These are phyloP conservation scores for Cladobotryum protrusum DNA, from an alignment of 2,329 filamentous ascomycete species.

Conservation along the genomic window DNA sequence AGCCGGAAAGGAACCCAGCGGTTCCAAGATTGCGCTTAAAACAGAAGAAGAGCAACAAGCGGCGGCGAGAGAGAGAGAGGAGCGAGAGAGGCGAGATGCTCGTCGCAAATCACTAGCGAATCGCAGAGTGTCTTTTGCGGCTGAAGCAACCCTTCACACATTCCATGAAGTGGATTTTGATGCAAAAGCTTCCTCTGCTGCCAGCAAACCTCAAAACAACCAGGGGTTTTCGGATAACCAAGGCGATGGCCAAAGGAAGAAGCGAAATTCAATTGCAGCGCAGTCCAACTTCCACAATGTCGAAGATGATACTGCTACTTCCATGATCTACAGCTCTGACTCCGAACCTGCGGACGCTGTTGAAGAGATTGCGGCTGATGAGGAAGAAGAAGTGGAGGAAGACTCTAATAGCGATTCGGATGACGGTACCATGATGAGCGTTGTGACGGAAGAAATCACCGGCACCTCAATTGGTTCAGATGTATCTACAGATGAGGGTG, in stretches of 20 bases:
- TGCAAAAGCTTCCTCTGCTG: conserved; percentile 66
- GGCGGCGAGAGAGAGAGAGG: conserved; percentile 62
- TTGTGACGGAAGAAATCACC: conserved; percentile 73
- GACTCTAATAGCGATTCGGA: conserved; percentile 55
- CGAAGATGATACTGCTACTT: conserved; percentile 63
- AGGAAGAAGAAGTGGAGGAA: conserved; percentile 28
- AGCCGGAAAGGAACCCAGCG: conserved; percentile 20
- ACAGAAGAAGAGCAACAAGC: conserved; percentile 67
- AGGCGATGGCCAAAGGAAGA: conserved; percentile 51
- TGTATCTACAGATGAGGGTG: conserved; percentile 53
- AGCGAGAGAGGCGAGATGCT: conserved; percentile 73
- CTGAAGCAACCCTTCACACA: conserved; percentile 93
- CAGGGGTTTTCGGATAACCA: conserved; percentile 59
- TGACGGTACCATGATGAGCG: conserved; percentile 73
- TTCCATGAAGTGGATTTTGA: conserved; percentile 78
- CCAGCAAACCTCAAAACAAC: conserved; percentile 17
- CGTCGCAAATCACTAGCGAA: conserved; percentile 90
- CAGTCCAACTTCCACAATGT: conserved; percentile 52
- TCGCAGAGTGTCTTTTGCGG: conserved; percentile 91
- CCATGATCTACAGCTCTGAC: conserved; percentile 70
- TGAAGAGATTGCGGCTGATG: conserved; percentile 50
- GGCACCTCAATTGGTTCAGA: conserved; percentile 59
- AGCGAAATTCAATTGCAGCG: conserved; percentile 53
- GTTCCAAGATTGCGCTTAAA: conserved; percentile 57
- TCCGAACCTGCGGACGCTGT: conserved; percentile 51